Percentiles rank a stretch among this genome's conserved stretches.
Conservation (phyloP, 345 rosid species). For the Camelina laxa region DNA sequence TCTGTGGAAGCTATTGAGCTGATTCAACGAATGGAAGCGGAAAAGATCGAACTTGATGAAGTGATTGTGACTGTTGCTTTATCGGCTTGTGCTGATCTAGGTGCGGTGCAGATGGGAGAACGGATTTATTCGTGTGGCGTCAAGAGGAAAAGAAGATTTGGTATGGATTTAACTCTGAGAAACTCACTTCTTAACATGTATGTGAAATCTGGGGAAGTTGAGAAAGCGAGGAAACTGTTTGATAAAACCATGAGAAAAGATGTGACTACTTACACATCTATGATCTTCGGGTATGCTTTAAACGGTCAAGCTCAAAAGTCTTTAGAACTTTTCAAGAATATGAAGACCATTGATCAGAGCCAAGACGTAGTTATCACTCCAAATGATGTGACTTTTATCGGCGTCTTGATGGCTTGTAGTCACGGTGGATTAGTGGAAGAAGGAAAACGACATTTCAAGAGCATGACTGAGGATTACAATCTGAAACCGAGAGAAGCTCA, state of each 20-base stretch:
- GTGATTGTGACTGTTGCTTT: constrained; percentile 47
- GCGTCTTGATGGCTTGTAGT: constrained; percentile 56
- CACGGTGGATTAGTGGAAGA: constrained; percentile 51
- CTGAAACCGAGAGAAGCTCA: constrained; percentile 50
- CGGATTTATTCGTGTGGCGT: constrained; percentile 29
- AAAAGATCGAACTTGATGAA: constrained; percentile 43
- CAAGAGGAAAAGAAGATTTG: constrained; percentile 21
- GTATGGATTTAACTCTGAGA: constrained; percentile 38
- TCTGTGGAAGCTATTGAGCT: constrained; percentile 39
- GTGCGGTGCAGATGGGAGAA: constrained; percentile 50
- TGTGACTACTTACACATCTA: constrained; percentile 51
- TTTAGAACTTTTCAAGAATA: constrained; percentile 41
- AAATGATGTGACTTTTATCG: constrained; percentile 51
- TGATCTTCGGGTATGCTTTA: constrained; percentile 50
- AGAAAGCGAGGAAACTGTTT: constrained; percentile 45
- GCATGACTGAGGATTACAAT: constrained; percentile 48
- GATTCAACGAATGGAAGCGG: constrained; percentile 43
- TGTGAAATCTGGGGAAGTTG: constrained; percentile 48
- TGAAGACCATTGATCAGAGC: constrained; percentile 33
- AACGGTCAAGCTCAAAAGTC: constrained; percentile 50
- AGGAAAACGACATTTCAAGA: constrained; percentile 41
- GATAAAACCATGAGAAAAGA: constrained; percentile 42
- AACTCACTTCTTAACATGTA: constrained; percentile 52
- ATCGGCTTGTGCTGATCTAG: constrained; percentile 54
- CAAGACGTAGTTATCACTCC: constrained; percentile 35